Evolutionary conservation across 2,329 filamentous ascomycete genomes (phyloP), one percentile per base, ranked within the genome.

Genomic region (Aspergillus novoparasiticus): DNA sequence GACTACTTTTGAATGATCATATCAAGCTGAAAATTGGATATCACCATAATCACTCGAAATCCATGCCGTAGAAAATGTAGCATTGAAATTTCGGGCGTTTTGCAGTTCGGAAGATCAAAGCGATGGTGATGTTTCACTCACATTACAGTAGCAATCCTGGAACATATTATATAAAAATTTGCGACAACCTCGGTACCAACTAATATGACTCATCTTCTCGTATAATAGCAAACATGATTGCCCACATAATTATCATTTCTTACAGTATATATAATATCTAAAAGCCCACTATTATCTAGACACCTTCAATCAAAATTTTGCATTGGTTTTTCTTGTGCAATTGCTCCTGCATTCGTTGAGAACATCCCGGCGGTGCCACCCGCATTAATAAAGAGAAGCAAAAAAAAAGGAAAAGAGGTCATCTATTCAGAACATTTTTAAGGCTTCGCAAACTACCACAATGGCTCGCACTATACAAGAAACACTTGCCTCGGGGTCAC

Each of bases 381-480:
- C 14, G 26, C 26, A 12, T 16, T 6, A 8, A 48, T 19, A 45
- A 19, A 50, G 14, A 19, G 14, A 30, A 30, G 8, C 16, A 19
- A 16, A 51, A 32, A 32, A 11, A 19, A n/a, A 19, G 26, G 34
- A 36, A 36, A 36, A 36, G 34, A 36, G 34, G 34, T 36, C 16
- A 36, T 16, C 34, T 36, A 36, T 16, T 16, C 34, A 36, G 6
- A 36, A 16, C 5, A 16, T 8, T 36, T 16, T 36, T 16, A 6
- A 16, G 14, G 34, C 6, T 14, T 14, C 14, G 11, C 10, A 51
- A 21, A 12, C 3, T 39, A 4, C 34, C 9, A 58, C 28, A 32
- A 71, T 71, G 68, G 14, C 66, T 12, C 58, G 63, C 12, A 71
- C 70, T 19, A 72, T 72, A 30, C 64, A 71, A 48, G 61, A 69